Base-by-base conservation (phyloP, 1,139 yeast genomes). In the Pichia inconspicua region DNA sequence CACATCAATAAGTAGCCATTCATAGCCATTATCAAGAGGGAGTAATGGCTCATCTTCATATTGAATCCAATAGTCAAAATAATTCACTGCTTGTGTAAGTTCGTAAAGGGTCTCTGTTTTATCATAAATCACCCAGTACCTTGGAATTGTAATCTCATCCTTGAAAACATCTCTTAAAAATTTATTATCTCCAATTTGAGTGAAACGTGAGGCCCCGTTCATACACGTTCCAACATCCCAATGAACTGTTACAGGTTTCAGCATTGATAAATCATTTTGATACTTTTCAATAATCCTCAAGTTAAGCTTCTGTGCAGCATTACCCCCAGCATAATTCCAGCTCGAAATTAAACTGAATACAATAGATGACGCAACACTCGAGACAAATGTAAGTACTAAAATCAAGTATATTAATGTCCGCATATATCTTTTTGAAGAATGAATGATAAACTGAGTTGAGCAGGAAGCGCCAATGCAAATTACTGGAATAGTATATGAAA, bases 311-410 rank as follows among this genome's bases (percentile, higher is more conserved):
- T 63, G 53, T 36, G 89, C 66, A 0, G 96, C 95, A 5, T 68
- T 73, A 0, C 96, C 97, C 9, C 97, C 97, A 2, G 97, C 96
- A 61, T 90, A 90, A 64, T 90, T 90, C 66, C 70, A 71, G 44
- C 85, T 74, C 0, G 96, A 88, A 25, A 73, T 62, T 2, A 74
- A 49, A 0, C 92, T 48, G 37, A 49, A 77, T 5, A 75, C 49
- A 0, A 53, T 19, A 1, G 48, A 25, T 15, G 34, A 39, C 11
- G 66, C 50, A 2, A 74, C 53, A 1, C 81, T 61, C 0, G 70
- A 61, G 1, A 73, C 43, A 30, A 51, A 47, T 4, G 44, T 12
- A 0, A 48, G 2, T 2, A 37, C 7, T 6, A 51, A n/a, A 1
- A 41, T 6, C 4, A 28, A 5, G 2, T 38, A 19, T 5, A 42